phyloP scores from a whole-genome alignment of 2,329 filamentous ascomycete species.

The Exophiala phaeomuriformis region DNA sequence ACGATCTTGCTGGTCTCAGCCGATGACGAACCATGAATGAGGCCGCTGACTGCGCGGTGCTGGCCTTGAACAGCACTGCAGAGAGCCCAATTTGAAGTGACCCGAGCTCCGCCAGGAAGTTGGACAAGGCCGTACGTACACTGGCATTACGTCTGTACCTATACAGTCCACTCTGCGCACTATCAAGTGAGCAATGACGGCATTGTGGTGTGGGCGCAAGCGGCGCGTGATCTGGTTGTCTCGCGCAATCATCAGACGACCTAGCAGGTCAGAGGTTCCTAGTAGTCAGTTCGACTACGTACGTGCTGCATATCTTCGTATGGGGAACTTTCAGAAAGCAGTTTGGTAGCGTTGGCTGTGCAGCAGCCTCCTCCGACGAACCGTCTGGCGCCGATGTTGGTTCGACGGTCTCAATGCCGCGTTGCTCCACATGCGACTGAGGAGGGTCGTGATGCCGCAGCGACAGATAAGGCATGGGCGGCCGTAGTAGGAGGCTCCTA shows the following conservation, averaged over 20 bases:
- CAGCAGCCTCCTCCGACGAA: background rate
- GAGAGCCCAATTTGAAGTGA: background rate
- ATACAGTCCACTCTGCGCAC: background rate
- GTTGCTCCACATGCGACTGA: background rate
- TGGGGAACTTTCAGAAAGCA: background rate
- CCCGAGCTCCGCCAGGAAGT: background rate
- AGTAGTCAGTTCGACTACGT: background rate
- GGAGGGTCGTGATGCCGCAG: background rate
- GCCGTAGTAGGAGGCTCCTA: background rate
- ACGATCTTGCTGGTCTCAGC: background rate
- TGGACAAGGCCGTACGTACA: no score
- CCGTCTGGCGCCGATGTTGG: no score
- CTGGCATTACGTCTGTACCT: no score
- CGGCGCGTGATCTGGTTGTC: slow-evolving; percentile 6
- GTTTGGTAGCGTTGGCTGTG: background rate
- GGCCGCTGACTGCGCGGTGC: background rate
- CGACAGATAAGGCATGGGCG: no score
- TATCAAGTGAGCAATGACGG: slow-evolving; percentile 4
- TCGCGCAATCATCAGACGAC: slow-evolving; percentile 6
- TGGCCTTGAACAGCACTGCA: background rate
- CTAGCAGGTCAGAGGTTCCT: background rate
- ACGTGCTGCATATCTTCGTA: slow-evolving; percentile 10
- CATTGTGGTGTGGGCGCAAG: background rate
- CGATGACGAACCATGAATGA: slow-evolving; percentile 1
- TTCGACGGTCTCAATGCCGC: no score